These are phyloP conservation scores for sunflower (Helianthus annuus) DNA, from an alignment of 129 eudicot species.

Conservation along the genomic window HanXRQr2.0-SUNRISE NC_035444.2:80296349-80296848, in stretches of 20 bases:
- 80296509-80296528: conserved; percentile 49
- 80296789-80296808: neutral
- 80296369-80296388: conserved; percentile 57
- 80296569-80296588: conserved; percentile 11
- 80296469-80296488: conserved; percentile 37
- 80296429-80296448: conserved; percentile 3
- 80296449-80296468: conserved; percentile 3
- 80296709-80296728: conserved; percentile 33
- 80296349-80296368: conserved; percentile 74
- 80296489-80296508: conserved; percentile 45
- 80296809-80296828: neutral
- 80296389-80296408: conserved; percentile 64
- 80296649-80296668: conserved; percentile 75
- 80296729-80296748: conserved; percentile 45
- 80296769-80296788: conserved; percentile 6
- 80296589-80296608: neutral
- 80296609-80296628: conserved; percentile 1
- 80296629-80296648: conserved; percentile 43
- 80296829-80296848: conserved; percentile 48
- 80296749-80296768: neutral
- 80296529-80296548: conserved; percentile 52
- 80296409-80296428: conserved; percentile 6
- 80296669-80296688: conserved; percentile 56
- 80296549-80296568: conserved; percentile 43
- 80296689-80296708: conserved; percentile 39